A percentile compares a stretch with the other conserved stretches of the same genome.
phyloP scores from a whole-genome alignment of 345 rosid species.

The Viola odorata region DNA sequence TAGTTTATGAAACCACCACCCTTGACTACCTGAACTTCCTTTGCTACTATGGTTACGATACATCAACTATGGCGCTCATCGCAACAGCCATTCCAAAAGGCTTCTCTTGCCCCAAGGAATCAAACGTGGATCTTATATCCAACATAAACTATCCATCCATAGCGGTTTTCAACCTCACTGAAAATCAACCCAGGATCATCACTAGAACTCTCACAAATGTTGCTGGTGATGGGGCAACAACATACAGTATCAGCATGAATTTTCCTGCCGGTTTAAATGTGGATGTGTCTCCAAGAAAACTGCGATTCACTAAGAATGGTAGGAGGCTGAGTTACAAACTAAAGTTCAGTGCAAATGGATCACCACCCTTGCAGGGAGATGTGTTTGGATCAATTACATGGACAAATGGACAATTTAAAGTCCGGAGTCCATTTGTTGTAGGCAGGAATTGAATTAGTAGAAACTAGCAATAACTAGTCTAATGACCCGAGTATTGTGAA shows the following conservation, averaged over 20 bases:
- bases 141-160: slow-evolving; percentile 77
- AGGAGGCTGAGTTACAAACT: slow-evolving; percentile 46
- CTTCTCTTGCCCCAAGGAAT: slow-evolving; percentile 51
- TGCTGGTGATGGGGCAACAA: slow-evolving; percentile 42
- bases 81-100: slow-evolving; percentile 33
- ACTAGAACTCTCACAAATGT: slow-evolving; percentile 60
- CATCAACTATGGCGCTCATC: slow-evolving; percentile 35
- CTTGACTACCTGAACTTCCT: slow-evolving; percentile 67
- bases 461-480: no score
- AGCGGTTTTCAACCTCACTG: slow-evolving; percentile 38
- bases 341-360: slow-evolving; percentile 27
- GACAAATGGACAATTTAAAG: slow-evolving; percentile 43
- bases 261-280: slow-evolving; percentile 32
- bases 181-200: slow-evolving; percentile 32
- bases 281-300: slow-evolving; percentile 38
- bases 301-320: slow-evolving; percentile 39
- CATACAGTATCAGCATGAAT: slow-evolving; percentile 29
- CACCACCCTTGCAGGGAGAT: slow-evolving; percentile 28
- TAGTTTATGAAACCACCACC: slow-evolving; percentile 58
- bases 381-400: slow-evolving; percentile 61
- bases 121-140: slow-evolving; percentile 39
- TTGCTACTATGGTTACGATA: slow-evolving; percentile 51
- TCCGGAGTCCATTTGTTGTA: slow-evolving; percentile 21
- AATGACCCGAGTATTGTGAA: no score
- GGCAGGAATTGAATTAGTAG: not conserved